These are phyloP conservation scores for Leccinum arenicola DNA, from an alignment of 768 basidiomycete species.

Conservation along the genomic window DNA sequence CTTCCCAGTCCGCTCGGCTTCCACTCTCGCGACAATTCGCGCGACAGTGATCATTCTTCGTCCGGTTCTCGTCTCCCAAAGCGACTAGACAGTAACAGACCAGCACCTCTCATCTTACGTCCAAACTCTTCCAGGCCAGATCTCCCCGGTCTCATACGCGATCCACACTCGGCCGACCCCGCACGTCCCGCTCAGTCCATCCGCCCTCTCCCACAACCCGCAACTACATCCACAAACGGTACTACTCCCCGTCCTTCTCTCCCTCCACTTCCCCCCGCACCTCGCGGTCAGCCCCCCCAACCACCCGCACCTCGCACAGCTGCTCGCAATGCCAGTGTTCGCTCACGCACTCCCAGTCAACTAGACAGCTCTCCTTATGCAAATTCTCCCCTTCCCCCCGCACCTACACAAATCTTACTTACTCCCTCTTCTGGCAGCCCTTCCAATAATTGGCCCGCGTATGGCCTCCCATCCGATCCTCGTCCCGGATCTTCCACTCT, in stretches of 20 bases:
- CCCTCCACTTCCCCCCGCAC: constrained; percentile 69
- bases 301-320: constrained; percentile 33
- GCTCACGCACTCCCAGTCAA: constrained; percentile 55
- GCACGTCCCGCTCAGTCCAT: constrained; percentile 26
- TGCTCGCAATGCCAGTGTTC: constrained; percentile 32
- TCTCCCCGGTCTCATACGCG: constrained; percentile 71
- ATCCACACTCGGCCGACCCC: constrained; percentile 55
- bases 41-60: constrained; percentile 26
- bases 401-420: constrained; percentile 40
- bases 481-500: constrained; percentile 49
- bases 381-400: constrained; percentile 41
- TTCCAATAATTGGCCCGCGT: constrained; percentile 42
- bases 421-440: constrained; percentile 35
- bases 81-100: constrained; percentile 61
- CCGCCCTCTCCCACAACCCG: constrained; percentile 32
- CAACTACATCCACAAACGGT: constrained; percentile 29
- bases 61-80: constrained; percentile 35
- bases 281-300: constrained; percentile 63
- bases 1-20: neutral
- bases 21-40: constrained; percentile 26
- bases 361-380: constrained; percentile 48
- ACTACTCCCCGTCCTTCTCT: constrained; percentile 42
- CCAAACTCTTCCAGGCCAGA: constrained; percentile 51
- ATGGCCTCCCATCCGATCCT: constrained; percentile 61
- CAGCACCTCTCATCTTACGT: constrained; percentile 78